These are phyloP conservation scores for Starmerella roubikii DNA, from an alignment of 805 yeast genomes.

Conservation along the genomic window DNA sequence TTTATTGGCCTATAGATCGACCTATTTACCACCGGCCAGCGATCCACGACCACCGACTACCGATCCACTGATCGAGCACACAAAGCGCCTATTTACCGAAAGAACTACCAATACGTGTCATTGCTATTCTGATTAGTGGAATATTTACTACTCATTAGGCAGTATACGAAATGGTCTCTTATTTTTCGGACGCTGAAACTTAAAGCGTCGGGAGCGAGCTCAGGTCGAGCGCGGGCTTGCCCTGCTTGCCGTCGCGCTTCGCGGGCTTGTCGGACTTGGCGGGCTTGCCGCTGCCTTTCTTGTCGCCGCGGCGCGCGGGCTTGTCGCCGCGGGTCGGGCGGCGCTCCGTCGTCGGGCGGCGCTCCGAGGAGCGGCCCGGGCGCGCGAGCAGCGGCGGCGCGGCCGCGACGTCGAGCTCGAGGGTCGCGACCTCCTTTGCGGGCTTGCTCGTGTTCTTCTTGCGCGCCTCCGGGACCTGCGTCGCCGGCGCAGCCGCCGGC, in stretches of 20 bases:
- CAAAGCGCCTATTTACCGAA: too few species aligned
- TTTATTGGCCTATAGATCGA: too few species aligned
- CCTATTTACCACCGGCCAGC: too few species aligned
- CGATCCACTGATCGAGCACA: too few species aligned
- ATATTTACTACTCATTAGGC: too few species aligned
- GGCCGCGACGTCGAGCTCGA: conserved; percentile 20
- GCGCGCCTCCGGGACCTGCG: conserved; percentile 40
- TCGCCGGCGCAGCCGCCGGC: conserved; percentile 44
- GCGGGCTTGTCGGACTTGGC: too few species aligned
- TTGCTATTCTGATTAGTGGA: too few species aligned
- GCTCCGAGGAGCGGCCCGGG: conserved; percentile 17
- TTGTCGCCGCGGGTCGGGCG: conserved; percentile 21
- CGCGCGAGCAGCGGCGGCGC: conserved; percentile 30
- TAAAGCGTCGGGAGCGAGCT: conserved; percentile 20
- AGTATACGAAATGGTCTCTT: too few species aligned
- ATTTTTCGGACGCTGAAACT: too few species aligned
- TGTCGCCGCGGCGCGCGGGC: conserved; percentile 22
- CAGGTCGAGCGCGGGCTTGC: conserved; percentile 19
- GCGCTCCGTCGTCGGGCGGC: conserved; percentile 1
- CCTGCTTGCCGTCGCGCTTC: conserved; percentile 23
- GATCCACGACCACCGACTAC: too few species aligned
- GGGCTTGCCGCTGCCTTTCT: neutral
- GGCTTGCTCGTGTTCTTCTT: conserved; percentile 63
- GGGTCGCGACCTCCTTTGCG: conserved; percentile 64
- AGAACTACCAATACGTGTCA: too few species aligned